phyloP scores from a whole-genome alignment of 202 grass and related monocot genomes.

The Cymbopogon flexuosus region DNA sequence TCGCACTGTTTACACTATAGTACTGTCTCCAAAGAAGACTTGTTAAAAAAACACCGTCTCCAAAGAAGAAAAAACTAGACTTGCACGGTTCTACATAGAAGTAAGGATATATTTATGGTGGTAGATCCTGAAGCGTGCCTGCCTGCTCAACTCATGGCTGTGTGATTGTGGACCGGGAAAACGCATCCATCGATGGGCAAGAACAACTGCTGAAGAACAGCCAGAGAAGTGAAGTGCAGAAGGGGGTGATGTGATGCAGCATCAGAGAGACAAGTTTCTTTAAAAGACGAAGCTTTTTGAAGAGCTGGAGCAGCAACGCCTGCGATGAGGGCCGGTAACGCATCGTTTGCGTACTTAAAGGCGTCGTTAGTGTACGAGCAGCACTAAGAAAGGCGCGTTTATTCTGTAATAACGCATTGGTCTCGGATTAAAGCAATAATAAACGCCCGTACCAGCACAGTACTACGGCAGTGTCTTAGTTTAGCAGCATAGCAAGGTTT shows the following conservation, averaged over 20 bases:
- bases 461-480: not conserved
- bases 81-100: slow-evolving; percentile 9
- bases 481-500: not conserved
- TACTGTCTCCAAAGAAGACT: too few species aligned
- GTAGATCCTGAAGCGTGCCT: slow-evolving; percentile 22
- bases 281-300: not conserved
- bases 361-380: not conserved
- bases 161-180: not conserved
- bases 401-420: not conserved
- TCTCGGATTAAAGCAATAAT: not conserved
- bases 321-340: not conserved
- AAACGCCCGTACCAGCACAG: not conserved
- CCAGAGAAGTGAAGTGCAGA: not conserved
- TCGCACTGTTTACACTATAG: slow-evolving; percentile 22
- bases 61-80: not conserved
- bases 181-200: slow-evolving; percentile 15
- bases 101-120: not conserved
- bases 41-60: too few species aligned
- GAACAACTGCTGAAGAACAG: not conserved
- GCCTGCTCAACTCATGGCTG: not conserved
- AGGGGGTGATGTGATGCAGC: not conserved
- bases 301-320: not conserved
- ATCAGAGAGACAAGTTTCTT: not conserved
- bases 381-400: not conserved
- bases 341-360: too few species aligned